These are phyloP conservation scores for Zygnema cylindricum DNA, from an alignment of 139 green algal species.

Conservation along the genomic window DNA sequence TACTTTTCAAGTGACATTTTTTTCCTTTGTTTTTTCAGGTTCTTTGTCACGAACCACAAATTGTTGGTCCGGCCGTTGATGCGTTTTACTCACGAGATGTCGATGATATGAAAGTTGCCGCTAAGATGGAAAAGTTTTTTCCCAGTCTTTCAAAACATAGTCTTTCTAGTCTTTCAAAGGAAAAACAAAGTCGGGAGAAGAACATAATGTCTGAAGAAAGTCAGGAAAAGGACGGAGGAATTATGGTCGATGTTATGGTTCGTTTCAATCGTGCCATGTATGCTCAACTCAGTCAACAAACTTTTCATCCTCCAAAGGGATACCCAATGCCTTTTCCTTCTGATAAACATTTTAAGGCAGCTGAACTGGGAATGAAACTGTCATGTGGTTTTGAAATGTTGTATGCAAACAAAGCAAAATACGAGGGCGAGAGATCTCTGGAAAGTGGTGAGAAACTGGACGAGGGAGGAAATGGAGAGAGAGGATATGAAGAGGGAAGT, in stretches of 20 bases:
- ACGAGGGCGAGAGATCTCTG: background rate
- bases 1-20: no score
- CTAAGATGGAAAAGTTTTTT: constrained; percentile 40
- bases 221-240: background rate
- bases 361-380: constrained; percentile 57
- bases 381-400: constrained; percentile 49
- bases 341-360: constrained; percentile 9
- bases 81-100: constrained; percentile 55
- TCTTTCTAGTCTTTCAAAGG: background rate
- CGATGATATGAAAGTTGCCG: constrained; percentile 47
- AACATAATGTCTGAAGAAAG: no score
- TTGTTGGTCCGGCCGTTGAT: constrained; percentile 41
- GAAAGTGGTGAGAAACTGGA: background rate
- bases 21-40: constrained; percentile 22
- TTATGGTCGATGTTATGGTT: constrained; percentile 53
- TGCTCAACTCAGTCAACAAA: constrained; percentile 36
- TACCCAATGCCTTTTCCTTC: constrained; percentile 26
- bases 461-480: background rate
- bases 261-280: constrained; percentile 47
- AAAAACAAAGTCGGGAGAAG: no score
- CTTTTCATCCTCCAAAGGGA: constrained; percentile 25
- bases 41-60: constrained; percentile 43
- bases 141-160: background rate
- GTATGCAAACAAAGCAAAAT: background rate
- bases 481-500: background rate